Percentiles rank a stretch among this genome's conserved stretches.
phyloP scores from a whole-genome alignment of 1,139 yeast genomes.

The Magnusiomyces tetraspermus region DNA sequence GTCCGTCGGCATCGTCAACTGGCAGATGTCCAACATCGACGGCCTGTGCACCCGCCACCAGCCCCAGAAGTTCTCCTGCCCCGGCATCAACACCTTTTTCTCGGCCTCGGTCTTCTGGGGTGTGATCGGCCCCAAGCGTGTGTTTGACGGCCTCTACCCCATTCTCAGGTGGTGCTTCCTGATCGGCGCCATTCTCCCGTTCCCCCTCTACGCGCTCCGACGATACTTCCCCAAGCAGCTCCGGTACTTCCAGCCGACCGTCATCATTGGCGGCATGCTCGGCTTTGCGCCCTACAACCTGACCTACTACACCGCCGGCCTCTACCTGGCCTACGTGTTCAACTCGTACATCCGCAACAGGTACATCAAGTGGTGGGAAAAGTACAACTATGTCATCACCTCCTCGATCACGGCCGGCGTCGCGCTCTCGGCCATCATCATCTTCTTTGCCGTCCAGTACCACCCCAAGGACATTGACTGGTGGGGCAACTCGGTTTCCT shows the following conservation, averaged over 20 bases:
- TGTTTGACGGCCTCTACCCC: conserved; percentile 42
- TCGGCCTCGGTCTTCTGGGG: conserved; percentile 46
- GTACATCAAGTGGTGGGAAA: conserved; percentile 46
- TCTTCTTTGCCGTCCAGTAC: conserved; percentile 40
- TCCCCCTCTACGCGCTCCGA: conserved; percentile 34
- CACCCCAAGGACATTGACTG: conserved; percentile 33
- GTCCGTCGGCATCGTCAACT: conserved; percentile 45
- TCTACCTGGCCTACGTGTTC: conserved; percentile 35
- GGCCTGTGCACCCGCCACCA: conserved; percentile 42
- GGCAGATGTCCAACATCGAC: conserved; percentile 41
- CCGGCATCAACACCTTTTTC: conserved; percentile 30
- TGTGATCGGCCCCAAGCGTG: conserved; percentile 50
- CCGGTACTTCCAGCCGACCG: conserved; percentile 19
- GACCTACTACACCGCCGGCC: conserved; percentile 29
- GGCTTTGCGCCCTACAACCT: conserved; percentile 36
- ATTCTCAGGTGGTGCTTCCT: conserved; percentile 42
- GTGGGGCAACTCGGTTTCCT: conserved; percentile 43
- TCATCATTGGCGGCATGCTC: conserved; percentile 35
- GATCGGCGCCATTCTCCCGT: conserved; percentile 41
- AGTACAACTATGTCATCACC: conserved; percentile 51
- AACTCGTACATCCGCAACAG: conserved; percentile 34
- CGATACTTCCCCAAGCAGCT: neutral
- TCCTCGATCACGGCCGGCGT: conserved; percentile 27
- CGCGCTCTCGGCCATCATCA: conserved; percentile 45
- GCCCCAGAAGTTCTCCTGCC: conserved; percentile 28